Percentiles rank a stretch among this genome's conserved stretches.
Conservation (phyloP, 345 rosid genomes). For the Salix arbutifolia region DNA sequence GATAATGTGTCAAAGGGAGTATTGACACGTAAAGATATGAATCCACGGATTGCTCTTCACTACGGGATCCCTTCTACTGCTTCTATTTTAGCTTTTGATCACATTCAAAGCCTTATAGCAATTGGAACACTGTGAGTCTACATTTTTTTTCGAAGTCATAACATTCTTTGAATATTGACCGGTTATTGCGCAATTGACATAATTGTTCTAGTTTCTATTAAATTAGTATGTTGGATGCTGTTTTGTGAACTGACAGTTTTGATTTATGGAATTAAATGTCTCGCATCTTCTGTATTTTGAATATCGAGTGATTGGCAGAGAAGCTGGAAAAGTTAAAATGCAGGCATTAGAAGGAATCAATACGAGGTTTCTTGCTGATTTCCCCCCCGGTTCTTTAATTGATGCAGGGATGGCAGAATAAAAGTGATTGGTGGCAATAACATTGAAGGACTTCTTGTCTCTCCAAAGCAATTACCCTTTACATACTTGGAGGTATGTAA, state of each 20-base stretch:
- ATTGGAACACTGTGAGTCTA: slow-evolving; percentile 26
- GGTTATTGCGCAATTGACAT: background rate
- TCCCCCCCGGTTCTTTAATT: background rate
- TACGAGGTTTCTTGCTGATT: background rate
- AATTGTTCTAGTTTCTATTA: background rate
- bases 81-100: slow-evolving; percentile 27
- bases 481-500: slow-evolving; percentile 26
- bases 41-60: slow-evolving; percentile 20
- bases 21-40: slow-evolving; percentile 10
- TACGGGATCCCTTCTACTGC: slow-evolving; percentile 31
- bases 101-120: slow-evolving; percentile 27
- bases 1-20: background rate
- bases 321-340: background rate
- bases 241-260: background rate
- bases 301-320: background rate
- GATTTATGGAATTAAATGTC: background rate
- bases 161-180: background rate
- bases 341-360: background rate
- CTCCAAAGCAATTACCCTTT: slow-evolving; percentile 14
- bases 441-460: slow-evolving; percentile 25
- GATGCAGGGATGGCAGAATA: slow-evolving; percentile 28
- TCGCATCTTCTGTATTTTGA: background rate
- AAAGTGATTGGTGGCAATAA: slow-evolving; percentile 27
- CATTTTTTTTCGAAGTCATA: background rate
- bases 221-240: background rate